Evolutionary conservation across 768 basidiomycete species (phyloP).

Genomic region (Auricularia auricula-judae): DNA sequence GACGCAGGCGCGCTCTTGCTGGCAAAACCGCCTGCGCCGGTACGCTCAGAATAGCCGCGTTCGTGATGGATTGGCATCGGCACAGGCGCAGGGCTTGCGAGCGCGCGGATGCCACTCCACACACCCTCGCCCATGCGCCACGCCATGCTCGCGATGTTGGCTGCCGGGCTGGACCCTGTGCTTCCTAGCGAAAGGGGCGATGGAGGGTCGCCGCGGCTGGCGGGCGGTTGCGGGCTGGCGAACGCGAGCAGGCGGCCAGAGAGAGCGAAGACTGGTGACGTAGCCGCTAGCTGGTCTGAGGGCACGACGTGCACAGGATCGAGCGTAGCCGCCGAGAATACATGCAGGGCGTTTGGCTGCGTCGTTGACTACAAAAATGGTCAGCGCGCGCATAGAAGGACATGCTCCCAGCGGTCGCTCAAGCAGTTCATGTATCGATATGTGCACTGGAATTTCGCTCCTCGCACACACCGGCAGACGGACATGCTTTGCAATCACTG

Average conservation of each 20-base stretch:
- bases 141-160: conserved; percentile 10
- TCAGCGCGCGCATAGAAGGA: neutral
- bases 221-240: conserved; percentile 23
- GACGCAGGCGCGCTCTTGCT: conserved; percentile 48
- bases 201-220: conserved; percentile 6
- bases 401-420: no score
- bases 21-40: conserved; percentile 19
- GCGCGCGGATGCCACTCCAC: conserved; percentile 6
- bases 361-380: conserved; percentile 39
- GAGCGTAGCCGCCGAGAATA: conserved; percentile 45
- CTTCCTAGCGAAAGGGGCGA: conserved; percentile 7
- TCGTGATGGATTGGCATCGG: neutral
- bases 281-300: conserved; percentile 21
- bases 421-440: no score
- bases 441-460: no score
- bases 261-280: conserved; percentile 43
- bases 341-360: conserved; percentile 40
- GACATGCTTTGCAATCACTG: no score
- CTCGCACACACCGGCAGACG: neutral
- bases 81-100: conserved; percentile 11
- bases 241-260: conserved; percentile 56
- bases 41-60: conserved; percentile 5
- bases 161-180: conserved; percentile 4
- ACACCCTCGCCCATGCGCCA: conserved; percentile 1
- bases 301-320: conserved; percentile 39